These are phyloP conservation scores for Populus nigra DNA, from an alignment of 345 rosid species.

Conservation along the genomic window DNA sequence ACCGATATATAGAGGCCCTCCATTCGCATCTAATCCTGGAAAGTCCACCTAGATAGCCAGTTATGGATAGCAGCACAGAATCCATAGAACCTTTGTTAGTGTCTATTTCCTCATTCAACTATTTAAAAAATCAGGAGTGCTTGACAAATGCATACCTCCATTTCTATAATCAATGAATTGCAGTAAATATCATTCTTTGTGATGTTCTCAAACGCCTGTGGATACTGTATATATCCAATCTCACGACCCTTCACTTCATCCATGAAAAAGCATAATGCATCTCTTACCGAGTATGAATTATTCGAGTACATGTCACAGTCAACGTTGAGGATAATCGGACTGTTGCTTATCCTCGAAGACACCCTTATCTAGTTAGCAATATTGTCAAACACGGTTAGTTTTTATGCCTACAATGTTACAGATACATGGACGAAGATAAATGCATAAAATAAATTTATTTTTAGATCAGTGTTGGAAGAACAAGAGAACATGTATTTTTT, in stretches of 20 bases:
- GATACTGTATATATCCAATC: slow-evolving; percentile 68
- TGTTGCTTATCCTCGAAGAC: slow-evolving; percentile 45
- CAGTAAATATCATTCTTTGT: slow-evolving; percentile 59
- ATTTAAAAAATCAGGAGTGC: not conserved
- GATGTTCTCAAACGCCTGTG: slow-evolving; percentile 48
- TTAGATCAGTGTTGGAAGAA: too few relatives aligned
- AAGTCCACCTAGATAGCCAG: slow-evolving; percentile 51
- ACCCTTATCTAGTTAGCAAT: slow-evolving; percentile 38
- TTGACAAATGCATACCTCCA: slow-evolving; percentile 21
- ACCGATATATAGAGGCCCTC: slow-evolving; percentile 65
- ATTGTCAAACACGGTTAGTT: too few relatives aligned
- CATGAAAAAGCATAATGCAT: slow-evolving; percentile 64
- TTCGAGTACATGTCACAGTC: slow-evolving; percentile 60
- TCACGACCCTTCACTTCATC: slow-evolving; percentile 60
- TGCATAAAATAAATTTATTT: too few relatives aligned
- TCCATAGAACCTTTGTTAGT: too few relatives aligned
- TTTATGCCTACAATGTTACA: too few relatives aligned
- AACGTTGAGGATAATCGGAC: slow-evolving; percentile 34
- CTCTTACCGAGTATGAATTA: slow-evolving; percentile 36
- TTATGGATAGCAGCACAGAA: too few relatives aligned
- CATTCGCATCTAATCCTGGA: slow-evolving; percentile 60
- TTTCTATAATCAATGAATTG: slow-evolving; percentile 9
- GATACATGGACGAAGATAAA: too few relatives aligned
- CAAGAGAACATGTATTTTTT: too few relatives aligned
- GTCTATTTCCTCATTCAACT: too few relatives aligned